These are phyloP conservation scores for Cylindrodendrum hubeiense DNA, from an alignment of 2,329 filamentous ascomycete genomes.

Conservation along the genomic window DNA sequence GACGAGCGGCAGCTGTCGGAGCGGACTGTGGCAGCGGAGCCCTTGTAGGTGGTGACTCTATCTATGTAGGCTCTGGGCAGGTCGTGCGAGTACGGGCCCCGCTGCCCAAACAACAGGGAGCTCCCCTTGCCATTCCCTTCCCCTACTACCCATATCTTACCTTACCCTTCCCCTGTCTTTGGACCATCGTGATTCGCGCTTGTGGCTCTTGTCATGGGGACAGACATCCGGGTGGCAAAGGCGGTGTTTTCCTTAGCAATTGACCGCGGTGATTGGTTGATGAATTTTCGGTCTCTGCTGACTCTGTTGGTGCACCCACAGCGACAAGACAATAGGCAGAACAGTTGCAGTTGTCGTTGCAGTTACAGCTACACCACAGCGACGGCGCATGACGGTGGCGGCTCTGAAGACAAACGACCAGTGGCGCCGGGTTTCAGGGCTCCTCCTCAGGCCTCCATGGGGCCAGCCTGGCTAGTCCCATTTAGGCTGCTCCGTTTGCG, in stretches of 20 bases:
- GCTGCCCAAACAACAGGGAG: conserved; percentile 16
- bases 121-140: neutral
- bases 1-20: conserved; percentile 12
- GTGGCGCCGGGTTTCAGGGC: conserved; percentile 35
- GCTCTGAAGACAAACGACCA: neutral
- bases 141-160: conserved; percentile 10
- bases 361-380: conserved; percentile 21
- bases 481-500: conserved; percentile 24
- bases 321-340: neutral
- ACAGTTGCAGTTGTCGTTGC: conserved; percentile 3
- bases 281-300: neutral
- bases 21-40: no score
- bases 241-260: conserved; percentile 29
- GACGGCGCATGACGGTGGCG: conserved; percentile 20
- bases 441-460: conserved; percentile 3
- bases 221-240: conserved; percentile 14
- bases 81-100: conserved; percentile 6
- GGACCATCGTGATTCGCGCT: conserved; percentile 11
- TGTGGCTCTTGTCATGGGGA: conserved; percentile 17
- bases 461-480: neutral
- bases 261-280: conserved; percentile 39
- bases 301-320: neutral
- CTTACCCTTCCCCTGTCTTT: conserved; percentile 20
- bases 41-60: no score
- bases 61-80: neutral